phyloP scores from a whole-genome alignment of 306 rosid genomes.

The Casuarina glauca region DNA sequence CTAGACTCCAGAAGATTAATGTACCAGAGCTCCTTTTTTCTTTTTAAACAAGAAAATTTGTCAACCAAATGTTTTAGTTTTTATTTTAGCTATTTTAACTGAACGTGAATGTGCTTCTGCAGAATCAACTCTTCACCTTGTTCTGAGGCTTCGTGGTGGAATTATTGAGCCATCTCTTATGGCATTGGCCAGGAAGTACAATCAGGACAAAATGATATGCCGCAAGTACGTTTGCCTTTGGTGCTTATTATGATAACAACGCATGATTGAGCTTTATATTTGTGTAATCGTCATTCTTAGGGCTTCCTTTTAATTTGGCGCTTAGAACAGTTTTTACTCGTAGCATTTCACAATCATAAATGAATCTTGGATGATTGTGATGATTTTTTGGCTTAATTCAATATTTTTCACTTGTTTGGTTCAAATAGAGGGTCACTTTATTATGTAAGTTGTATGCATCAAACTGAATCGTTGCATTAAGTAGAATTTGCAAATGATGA shows the following conservation, averaged over 20 bases:
- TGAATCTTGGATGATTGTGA: neutral
- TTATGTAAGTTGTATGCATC: neutral
- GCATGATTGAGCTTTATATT: neutral
- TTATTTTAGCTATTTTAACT: neutral
- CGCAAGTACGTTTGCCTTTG: constrained; percentile 68
- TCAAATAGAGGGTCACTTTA: neutral
- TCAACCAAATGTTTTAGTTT: neutral
- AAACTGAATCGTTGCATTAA: neutral
- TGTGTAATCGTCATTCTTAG: neutral
- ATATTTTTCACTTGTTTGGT: neutral
- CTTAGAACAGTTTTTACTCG: neutral
- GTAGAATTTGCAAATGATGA: neutral
- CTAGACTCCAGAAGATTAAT: neutral
- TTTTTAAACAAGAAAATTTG: too few species aligned
- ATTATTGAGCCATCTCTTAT: constrained; percentile 95
- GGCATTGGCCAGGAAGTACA: constrained; percentile 97
- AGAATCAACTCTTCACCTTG: constrained; percentile 98
- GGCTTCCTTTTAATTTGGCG: neutral
- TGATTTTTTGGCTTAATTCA: neutral
- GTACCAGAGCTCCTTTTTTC: neutral
- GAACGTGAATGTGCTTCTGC: constrained; percentile 16
- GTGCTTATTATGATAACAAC: neutral
- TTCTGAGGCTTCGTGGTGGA: constrained; percentile 98
- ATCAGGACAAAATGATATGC: constrained; percentile 93
- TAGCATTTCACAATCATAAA: neutral